Base-by-base conservation (phyloP, 2,329 filamentous ascomycete genomes). In the Blastomyces percursus region DNA sequence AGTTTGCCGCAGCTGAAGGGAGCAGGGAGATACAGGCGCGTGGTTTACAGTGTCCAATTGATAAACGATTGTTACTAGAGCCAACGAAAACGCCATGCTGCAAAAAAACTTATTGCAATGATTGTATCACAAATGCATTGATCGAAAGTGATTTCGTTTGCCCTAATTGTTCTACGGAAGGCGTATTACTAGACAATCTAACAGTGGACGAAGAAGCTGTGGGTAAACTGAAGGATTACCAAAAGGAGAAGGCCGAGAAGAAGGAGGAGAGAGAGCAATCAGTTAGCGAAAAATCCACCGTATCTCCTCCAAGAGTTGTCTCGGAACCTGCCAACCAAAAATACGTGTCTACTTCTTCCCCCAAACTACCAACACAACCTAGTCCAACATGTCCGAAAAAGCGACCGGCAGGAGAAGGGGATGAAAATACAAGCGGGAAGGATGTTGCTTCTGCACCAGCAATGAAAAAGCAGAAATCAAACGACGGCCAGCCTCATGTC, bases 21-120 rank as follows among this genome's bases (percentile, higher is more conserved):
- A 89, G 90, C 79, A 92, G 94, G 80, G 91, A 93, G 74, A 80
- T 96, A 70, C 88, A 91, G 78, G 89, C 94, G 76, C 87, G 85
- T 71, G 93, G 93, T 68, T 81, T 99, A 73, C 88, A 94, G 77
- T 99, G 94, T 81, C 84, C 91, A 68, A 89, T 97, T 82, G 94
- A 97, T 86, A 95, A 95, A 79, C 92, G 90, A 78, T 88, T 96
- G 84, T 96, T 97, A 80, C 87, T 95, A 86, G 91, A 96, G 76
- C 93, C 94, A 84, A 94, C 95, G 83, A 96, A 96, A 85, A 97
- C 94, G 73, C 93, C 94, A 69, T 99, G 94, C 84, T 99, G 94
- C 82, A 85, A 89, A 80, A 95, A 89, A 84, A 96, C 92, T 74
- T 99, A 96, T 82, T 99, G 94, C 84, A 94, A 94, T 85, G 91